These are phyloP conservation scores for Thermomucor indicae-seudaticae DNA, from an alignment of 371 early-diverging fungal species.

Conservation along the genomic window DNA sequence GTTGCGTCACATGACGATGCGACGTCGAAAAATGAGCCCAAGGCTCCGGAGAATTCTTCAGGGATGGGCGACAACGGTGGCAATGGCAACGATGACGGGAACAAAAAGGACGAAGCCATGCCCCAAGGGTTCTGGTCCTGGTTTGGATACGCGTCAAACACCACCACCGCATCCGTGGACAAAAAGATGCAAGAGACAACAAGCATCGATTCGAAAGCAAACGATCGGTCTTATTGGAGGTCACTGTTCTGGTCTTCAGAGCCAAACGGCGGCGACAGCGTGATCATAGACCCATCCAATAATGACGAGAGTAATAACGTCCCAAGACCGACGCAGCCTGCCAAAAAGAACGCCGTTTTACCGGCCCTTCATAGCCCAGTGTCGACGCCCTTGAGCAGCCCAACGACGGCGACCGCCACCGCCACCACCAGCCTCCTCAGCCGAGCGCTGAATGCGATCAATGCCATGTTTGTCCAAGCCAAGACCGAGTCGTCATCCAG, in stretches of 20 bases:
- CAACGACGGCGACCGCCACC: background rate
- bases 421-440: conserved; percentile 7
- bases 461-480: conserved; percentile 14
- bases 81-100: background rate
- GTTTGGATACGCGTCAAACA: conserved; percentile 5
- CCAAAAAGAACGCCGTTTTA: conserved; percentile 10
- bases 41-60: too few species aligned
- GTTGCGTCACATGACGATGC: background rate
- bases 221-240: conserved; percentile 8
- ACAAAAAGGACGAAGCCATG: background rate
- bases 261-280: conserved; percentile 2
- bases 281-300: background rate
- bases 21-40: too few species aligned
- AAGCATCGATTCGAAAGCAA: background rate
- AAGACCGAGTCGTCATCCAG: background rate
- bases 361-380: conserved; percentile 10
- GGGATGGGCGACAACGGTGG: background rate
- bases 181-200: background rate
- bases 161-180: background rate
- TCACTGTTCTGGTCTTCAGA: conserved; percentile 9
- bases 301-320: background rate
- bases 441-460: conserved; percentile 14
- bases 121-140: conserved; percentile 10
- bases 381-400: background rate
- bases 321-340: background rate